Evolutionary conservation across 495 filamentous ascomycete genomes (phyloP), one percentile per base, ranked within the genome.

Genomic region (Cercophora samala): DNA sequence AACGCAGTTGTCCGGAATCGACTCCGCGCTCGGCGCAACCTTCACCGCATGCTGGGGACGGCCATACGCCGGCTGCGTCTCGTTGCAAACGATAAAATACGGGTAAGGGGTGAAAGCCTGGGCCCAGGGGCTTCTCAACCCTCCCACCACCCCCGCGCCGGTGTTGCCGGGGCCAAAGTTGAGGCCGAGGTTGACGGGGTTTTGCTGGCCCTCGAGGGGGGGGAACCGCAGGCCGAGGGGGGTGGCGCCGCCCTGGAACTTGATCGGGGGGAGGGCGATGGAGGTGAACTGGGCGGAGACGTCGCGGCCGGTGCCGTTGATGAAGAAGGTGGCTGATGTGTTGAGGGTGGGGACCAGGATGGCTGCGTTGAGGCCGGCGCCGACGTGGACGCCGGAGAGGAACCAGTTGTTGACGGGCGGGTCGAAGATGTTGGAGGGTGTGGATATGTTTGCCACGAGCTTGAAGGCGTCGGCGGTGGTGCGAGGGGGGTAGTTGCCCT

Each of bases 231-330:
- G 53, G 4, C 53, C 53, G 5, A 9, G 2, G 53, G 53, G 53
- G n/a, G 22, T 19, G 53, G 22, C n/a, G 13, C 53, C n/a, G 53
- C 17, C 15, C 5, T 56, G n/a, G 18, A 2, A 23, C n/a, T 56
- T 23, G 53, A 19, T 19, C 4, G 53, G 53, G 11, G 53, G 53
- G 11, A 56, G n/a, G n/a, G 18, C 53, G 13, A 56, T 56, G 18
- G 53, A 56, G n/a, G 53, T 56, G n/a, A 18, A 15, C 5, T 23
- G n/a, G 53, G 53, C 53, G 5, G 53, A 56, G 53, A 56, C 53
- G 11, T 56, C 53, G 13, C n/a, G n/a, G 53, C n/a, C 53, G 53
- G 53, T 56, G 53, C 53, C 53, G 53, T 56, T 56, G 53, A 56
- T 13, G 53, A 56, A 56, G 53, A 56, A 22, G 53, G 18, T 18